Conservation (phyloP, 305 asterid species). For the Solanum aculeatissimum region DNA sequence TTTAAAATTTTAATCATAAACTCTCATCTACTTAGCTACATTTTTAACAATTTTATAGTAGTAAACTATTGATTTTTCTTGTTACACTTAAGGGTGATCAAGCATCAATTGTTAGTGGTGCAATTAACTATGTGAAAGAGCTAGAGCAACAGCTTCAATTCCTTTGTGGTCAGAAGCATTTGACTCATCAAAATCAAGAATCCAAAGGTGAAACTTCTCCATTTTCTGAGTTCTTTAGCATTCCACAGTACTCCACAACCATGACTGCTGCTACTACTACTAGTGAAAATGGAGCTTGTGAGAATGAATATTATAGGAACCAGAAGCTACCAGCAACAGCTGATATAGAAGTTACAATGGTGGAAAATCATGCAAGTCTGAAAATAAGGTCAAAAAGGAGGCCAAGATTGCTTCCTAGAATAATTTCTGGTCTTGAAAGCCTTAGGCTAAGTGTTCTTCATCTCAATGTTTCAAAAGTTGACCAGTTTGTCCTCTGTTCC, state of each 20-base stretch:
- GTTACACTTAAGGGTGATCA: conserved; percentile 21
- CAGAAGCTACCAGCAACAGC: conserved; percentile 8
- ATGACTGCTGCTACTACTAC: neutral
- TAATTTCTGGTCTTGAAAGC: conserved; percentile 23
- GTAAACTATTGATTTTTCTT: neutral
- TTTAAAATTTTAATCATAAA: neutral
- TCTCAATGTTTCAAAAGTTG: conserved; percentile 25
- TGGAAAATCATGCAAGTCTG: conserved; percentile 27
- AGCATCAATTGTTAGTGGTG: conserved; percentile 35
- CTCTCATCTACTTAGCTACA: neutral
- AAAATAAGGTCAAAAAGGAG: conserved; percentile 20
- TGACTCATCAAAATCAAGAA: neutral
- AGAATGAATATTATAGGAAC: neutral
- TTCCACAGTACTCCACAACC: conserved; percentile 20
- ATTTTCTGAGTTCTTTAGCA: conserved; percentile 22
- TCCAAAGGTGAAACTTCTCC: conserved; percentile 6
- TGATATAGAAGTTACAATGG: conserved; percentile 34
- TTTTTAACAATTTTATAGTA: neutral
- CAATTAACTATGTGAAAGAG: conserved; percentile 30
- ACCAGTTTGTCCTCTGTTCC: conserved; percentile 18
- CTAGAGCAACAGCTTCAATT: conserved; percentile 29
- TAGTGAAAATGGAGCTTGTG: neutral
- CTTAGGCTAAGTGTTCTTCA: conserved; percentile 23
- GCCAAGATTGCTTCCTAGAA: conserved; percentile 16
- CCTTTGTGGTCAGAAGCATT: conserved; percentile 14